Conservation (phyloP, 108 stramenopile genomes). For the Cyclostephanos tholiformis region DNA sequence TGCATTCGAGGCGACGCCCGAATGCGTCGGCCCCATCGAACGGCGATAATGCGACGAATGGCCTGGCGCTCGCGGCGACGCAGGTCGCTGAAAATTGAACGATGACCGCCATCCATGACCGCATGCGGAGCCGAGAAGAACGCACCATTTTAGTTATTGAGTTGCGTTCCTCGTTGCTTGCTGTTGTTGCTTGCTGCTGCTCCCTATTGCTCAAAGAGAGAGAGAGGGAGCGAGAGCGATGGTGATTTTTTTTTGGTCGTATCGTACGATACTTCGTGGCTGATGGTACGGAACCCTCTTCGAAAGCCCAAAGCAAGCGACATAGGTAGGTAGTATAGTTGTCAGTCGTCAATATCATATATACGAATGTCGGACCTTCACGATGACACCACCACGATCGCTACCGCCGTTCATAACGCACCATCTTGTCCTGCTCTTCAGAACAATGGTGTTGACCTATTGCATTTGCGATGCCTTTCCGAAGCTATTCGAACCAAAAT, state of each 20-base stretch:
- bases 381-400: not conserved
- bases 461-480: slow-evolving; percentile 19
- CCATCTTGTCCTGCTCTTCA: not conserved
- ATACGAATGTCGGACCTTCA: too few species aligned
- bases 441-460: not conserved
- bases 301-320: too few species aligned
- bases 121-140: not conserved
- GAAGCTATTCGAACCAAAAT: slow-evolving; percentile 34
- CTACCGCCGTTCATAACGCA: not conserved
- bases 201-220: too few species aligned
- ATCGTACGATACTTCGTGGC: too few species aligned
- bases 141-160: too few species aligned
- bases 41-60: not conserved
- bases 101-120: not conserved
- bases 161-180: too few species aligned
- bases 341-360: too few species aligned
- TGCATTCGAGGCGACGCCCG: not conserved
- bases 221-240: too few species aligned
- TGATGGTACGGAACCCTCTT: too few species aligned
- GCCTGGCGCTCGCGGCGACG: not conserved
- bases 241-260: too few species aligned
- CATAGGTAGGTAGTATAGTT: too few species aligned
- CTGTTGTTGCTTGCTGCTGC: too few species aligned
- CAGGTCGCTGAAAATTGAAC: slow-evolving; percentile 4
- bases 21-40: not conserved